Evolutionary conservation across 176 grass and related monocot species (phyloP).

Genomic region (Elymus sibiricus): DNA sequence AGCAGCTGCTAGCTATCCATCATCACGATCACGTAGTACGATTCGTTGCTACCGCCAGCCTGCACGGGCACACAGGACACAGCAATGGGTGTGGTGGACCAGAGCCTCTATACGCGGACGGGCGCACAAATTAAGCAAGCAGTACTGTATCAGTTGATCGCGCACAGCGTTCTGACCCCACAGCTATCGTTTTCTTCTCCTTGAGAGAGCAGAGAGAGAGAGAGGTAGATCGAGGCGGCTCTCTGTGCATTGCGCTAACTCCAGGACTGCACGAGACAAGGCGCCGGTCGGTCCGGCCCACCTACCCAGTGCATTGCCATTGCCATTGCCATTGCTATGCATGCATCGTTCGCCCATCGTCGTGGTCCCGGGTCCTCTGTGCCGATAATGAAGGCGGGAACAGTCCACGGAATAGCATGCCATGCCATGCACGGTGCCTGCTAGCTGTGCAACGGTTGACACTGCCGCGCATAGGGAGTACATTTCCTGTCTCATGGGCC

Average conservation of each 20-base stretch:
- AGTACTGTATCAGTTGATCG: background rate
- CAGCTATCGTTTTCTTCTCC: background rate
- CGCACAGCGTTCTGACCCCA: background rate
- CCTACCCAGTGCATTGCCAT: background rate
- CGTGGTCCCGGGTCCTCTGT: background rate
- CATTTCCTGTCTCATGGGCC: background rate
- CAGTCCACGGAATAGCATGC: slow-evolving; percentile 27
- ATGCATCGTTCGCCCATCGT: background rate
- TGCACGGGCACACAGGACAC: background rate
- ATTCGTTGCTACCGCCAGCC: slow-evolving; percentile 1
- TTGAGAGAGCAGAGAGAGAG: background rate
- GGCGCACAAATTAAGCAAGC: background rate
- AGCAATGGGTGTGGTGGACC: background rate
- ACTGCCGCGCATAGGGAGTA: background rate
- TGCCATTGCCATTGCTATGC: background rate
- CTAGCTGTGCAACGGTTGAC: background rate
- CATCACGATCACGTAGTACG: background rate
- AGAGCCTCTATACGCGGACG: background rate
- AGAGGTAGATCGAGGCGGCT: background rate
- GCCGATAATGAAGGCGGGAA: slow-evolving; percentile 2
- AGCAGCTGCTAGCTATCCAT: background rate
- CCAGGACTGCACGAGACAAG: background rate
- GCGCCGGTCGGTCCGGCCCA: background rate
- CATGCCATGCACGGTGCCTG: background rate
- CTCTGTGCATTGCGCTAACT: background rate